Percentiles rank a stretch among this genome's conserved stretches.
Conservation (phyloP, 805 yeast species). For the Zygosaccharomyces siamensis region DNA sequence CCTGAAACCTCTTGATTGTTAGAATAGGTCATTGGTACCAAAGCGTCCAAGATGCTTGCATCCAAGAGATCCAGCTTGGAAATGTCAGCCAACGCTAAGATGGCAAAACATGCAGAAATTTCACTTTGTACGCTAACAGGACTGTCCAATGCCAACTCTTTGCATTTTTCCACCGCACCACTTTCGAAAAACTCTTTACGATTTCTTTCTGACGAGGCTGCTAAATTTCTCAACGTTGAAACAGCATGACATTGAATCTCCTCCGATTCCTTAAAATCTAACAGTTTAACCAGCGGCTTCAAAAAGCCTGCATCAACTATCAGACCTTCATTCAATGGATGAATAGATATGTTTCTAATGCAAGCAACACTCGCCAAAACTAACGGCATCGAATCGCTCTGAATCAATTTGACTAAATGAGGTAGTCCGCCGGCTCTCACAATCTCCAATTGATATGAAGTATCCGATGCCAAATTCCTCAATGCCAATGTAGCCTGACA, state of each 20-base stretch:
- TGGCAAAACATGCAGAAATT: constrained; percentile 95
- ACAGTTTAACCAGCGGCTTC: constrained; percentile 78
- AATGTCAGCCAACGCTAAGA: constrained; percentile 92
- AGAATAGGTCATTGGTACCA: constrained; percentile 86
- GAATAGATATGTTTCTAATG: constrained; percentile 93
- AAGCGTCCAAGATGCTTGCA: constrained; percentile 77
- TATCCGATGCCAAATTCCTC: constrained; percentile 93
- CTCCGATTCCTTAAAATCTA: constrained; percentile 82
- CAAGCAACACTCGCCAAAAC: constrained; percentile 97
- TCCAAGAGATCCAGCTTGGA: constrained; percentile 79
- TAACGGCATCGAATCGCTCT: constrained; percentile 85
- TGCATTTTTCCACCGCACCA: constrained; percentile 92
- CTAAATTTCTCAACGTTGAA: constrained; percentile 89
- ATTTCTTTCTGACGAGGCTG: constrained; percentile 91
- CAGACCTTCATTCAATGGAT: constrained; percentile 90
- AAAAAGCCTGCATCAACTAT: constrained; percentile 96
- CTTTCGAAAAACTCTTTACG: constrained; percentile 88
- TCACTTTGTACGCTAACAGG: constrained; percentile 95
- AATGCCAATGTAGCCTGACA: constrained; percentile 97
- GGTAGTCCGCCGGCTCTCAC: constrained; percentile 95
- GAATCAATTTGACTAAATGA: constrained; percentile 82
- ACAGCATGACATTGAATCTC: constrained; percentile 99
- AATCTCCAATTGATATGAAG: constrained; percentile 90
- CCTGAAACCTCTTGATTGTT: constrained; percentile 94
- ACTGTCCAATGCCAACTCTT: constrained; percentile 74